A percentile compares a stretch with the other conserved stretches of the same genome.
Evolutionary conservation across 176 grass and related monocot genomes (phyloP).

Genomic region (Oryza longistaminata): DNA sequence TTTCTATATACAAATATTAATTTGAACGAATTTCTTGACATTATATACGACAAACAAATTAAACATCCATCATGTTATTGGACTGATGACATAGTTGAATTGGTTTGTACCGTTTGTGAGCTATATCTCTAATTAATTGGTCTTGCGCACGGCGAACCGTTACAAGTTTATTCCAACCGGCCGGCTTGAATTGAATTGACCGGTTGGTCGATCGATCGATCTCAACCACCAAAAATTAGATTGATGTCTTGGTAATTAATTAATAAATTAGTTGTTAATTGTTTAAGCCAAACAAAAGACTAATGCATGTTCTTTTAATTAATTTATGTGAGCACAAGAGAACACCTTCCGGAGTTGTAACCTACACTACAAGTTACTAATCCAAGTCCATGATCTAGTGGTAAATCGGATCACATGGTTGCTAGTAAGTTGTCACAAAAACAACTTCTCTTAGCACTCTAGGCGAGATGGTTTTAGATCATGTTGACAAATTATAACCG

Average conservation of each 20-base stretch:
- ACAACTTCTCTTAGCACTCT: neutral
- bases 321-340: neutral
- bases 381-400: neutral
- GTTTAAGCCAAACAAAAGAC: no score
- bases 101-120: no score
- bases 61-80: no score
- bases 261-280: neutral
- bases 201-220: neutral
- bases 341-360: neutral
- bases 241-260: neutral
- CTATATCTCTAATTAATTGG: neutral
- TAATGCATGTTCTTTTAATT: slow-evolving; percentile 5
- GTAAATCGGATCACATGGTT: neutral
- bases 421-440: neutral
- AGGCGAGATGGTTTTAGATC: neutral
- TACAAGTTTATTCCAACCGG: slow-evolving; percentile 12
- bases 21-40: no score
- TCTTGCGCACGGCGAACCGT: neutral
- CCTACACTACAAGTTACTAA: neutral
- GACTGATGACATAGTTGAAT: no score
- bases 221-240: neutral
- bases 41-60: no score
- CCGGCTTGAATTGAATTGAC: neutral
- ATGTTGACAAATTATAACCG: neutral
- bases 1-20: no score